A percentile compares a stretch with the other conserved stretches of the same genome.
Conservation (phyloP, 148 eudicot genomes). For the Fallopia convolvulus region DNA sequence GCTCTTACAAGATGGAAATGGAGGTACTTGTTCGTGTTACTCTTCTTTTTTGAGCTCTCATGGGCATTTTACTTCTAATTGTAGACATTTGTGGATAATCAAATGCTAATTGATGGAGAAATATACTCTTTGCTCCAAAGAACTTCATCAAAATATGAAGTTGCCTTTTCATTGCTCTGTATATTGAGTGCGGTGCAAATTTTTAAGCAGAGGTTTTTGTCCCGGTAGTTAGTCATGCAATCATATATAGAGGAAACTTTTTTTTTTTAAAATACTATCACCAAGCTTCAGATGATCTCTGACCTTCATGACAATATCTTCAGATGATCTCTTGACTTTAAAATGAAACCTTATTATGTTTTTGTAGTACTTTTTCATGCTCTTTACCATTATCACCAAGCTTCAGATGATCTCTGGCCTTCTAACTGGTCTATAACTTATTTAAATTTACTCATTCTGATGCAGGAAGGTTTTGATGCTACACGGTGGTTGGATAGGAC, state of each 20-base stretch:
- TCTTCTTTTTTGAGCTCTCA: neutral
- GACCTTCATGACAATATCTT: neutral
- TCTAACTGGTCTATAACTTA: neutral
- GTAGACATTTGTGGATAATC: neutral
- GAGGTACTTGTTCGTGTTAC: conserved; percentile 46
- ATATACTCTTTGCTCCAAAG: neutral
- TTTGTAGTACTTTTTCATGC: neutral
- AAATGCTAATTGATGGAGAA: neutral
- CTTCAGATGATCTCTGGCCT: neutral
- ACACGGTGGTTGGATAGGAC: conserved; percentile 94
- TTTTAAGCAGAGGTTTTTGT: neutral
- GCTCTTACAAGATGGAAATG: conserved; percentile 90
- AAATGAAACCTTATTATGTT: neutral
- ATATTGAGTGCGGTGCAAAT: neutral
- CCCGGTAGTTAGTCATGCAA: neutral
- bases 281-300: neutral
- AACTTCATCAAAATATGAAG: neutral
- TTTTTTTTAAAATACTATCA: neutral
- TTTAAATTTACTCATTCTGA: neutral
- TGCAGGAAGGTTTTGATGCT: conserved; percentile 93
- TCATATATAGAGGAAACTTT: neutral
- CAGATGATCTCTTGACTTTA: neutral
- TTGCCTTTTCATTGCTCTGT: neutral
- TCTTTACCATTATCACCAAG: neutral
- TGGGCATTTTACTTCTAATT: neutral